Percentiles rank a stretch among this genome's conserved stretches.
Evolutionary conservation across 192 early-diverging fungal species (phyloP).

Genomic region (Endogone sp.): DNA sequence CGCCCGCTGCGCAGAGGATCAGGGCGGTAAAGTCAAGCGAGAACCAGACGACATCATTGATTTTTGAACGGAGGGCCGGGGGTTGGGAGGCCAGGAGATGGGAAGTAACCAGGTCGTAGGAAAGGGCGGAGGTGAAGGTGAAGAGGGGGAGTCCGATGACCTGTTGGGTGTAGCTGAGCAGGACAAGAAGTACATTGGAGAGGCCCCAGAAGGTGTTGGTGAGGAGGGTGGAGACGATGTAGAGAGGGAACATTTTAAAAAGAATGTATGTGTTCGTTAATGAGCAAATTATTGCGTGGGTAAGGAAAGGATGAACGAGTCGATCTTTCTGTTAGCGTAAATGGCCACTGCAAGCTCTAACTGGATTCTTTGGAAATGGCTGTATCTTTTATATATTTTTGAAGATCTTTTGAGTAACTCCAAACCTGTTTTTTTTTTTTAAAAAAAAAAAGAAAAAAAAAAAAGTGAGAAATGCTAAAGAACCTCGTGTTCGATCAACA

Average conservation of each 20-base stretch:
- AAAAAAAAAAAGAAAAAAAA: no score
- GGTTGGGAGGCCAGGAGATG: not conserved
- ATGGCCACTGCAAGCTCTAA: no score
- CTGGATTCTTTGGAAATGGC: no score
- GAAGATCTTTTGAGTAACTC: no score
- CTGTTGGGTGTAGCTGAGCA: not conserved
- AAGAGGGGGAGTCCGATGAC: not conserved
- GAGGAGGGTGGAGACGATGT: not conserved
- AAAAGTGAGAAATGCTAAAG: no score
- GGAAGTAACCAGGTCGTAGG: not conserved
- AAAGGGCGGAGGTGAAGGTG: not conserved
- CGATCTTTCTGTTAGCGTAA: no score
- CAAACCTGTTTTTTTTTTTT: no score
- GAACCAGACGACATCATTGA: not conserved
- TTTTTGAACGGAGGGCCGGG: not conserved
- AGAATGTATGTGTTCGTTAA: not conserved
- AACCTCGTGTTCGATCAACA: no score
- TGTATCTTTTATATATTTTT: no score
- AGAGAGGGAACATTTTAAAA: not conserved
- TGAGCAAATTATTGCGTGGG: no score
- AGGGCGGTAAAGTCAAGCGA: not conserved
- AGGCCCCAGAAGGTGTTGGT: not conserved
- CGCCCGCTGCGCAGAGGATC: not conserved
- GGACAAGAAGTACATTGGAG: not conserved
- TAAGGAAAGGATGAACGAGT: no score